Evolutionary conservation across 2,329 filamentous ascomycete species (phyloP), one percentile per base, ranked within the genome.

Genomic region (Aspergillus ibericus): DNA sequence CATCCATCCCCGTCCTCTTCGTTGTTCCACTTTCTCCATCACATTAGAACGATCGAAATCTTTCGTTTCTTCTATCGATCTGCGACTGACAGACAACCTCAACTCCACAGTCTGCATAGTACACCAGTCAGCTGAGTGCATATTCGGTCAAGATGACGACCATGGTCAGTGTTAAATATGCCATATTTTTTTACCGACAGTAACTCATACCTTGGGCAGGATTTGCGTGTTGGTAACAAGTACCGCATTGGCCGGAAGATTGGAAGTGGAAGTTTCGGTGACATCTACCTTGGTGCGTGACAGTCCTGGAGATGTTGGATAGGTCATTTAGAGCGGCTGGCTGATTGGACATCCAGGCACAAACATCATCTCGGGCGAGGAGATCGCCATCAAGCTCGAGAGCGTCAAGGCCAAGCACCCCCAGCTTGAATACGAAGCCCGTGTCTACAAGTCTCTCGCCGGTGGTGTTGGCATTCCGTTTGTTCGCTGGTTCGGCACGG

Each of bases 191-290:
- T 29, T 4, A 27, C 6, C 4, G 22, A 20, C 15, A 15, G 51
- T 48, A 44, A n/a, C 44, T 60, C 40, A 65, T 71, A 53, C 36
- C 27, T 53, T n/a, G 29, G 29, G n/a, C 72, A 98, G 93, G 95
- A 99, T 87, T 88, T 99, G 72, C 92, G 95, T 75, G 95, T 99
- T 80, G 95, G 95, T 80, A 98, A 98, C 80, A 98, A 99, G 77
- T 99, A 99, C 87, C 92, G 95, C 72, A 98, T 99, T 79, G 95
- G 95, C 77, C 92, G 95, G 72, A 99, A 99, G 86, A 99, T 99
- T 73, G 95, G 95, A 70, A 96, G 92, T 69, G 95, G 95, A 68
- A 93, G 89, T 73, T 99, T 99, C 77, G 95, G 95, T 82, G 95
- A 98, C 72, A 98, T 99, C 76, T 99, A 98, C 80, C 88, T 98